Percentiles rank a stretch among this genome's conserved stretches.
These are phyloP conservation scores for Fagopyrum esculentum DNA, from an alignment of 148 eudicot genomes.

Conservation along the genomic window DNA sequence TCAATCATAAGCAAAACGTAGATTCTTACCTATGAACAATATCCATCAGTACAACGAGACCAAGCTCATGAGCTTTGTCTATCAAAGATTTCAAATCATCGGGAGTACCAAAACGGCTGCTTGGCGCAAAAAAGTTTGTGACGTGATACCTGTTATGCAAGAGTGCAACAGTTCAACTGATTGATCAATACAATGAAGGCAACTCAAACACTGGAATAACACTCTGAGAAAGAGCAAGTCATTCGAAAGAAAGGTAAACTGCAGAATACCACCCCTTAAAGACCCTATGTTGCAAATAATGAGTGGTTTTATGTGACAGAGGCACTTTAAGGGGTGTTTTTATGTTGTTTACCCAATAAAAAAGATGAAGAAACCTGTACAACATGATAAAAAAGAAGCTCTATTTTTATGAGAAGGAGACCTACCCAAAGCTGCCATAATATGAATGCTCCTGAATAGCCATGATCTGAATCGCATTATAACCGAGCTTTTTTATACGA, in stretches of 20 bases:
- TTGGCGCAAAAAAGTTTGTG: slow-evolving; percentile 97
- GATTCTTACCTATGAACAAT: slow-evolving; percentile 80
- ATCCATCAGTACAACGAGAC: slow-evolving; percentile 93
- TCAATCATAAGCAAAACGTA: not conserved
- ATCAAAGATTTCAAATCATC: slow-evolving; percentile 96
- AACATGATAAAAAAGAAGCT: not conserved
- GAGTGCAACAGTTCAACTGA: not conserved
- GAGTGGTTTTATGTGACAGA: no score
- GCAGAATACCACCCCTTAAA: no score
- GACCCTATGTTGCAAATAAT: no score
- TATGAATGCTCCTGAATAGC: slow-evolving; percentile 99
- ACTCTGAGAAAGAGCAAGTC: not conserved
- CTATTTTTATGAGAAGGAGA: not conserved
- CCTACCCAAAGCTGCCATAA: slow-evolving; percentile 96
- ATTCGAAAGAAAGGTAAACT: no score
- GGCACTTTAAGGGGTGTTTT: no score
- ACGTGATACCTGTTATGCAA: slow-evolving; percentile 66
- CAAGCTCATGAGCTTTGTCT: slow-evolving; percentile 97
- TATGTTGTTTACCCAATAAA: no score
- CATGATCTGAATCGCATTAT: slow-evolving; percentile 98
- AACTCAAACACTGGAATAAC: not conserved
- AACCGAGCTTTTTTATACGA: slow-evolving; percentile 83
- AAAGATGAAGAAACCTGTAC: not conserved
- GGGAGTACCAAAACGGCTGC: slow-evolving; percentile 99
- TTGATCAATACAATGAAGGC: slow-evolving; percentile 8